Evolutionary conservation across 2,329 filamentous ascomycete species (phyloP).

Genomic region (Boeremia lycopersici): DNA sequence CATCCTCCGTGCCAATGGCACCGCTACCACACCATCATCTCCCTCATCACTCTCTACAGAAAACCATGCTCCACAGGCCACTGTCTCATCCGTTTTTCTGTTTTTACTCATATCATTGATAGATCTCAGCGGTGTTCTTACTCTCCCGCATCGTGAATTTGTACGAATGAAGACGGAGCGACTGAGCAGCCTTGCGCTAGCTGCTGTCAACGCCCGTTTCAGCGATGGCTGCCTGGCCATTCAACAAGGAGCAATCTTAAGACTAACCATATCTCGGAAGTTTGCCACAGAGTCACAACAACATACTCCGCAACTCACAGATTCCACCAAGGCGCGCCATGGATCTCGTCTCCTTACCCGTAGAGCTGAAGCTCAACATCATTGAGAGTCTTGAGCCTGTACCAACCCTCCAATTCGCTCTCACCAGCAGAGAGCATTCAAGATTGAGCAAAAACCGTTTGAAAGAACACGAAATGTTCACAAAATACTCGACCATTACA

Average conservation of each 20-base stretch:
- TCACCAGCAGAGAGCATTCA: slow-evolving; percentile 17
- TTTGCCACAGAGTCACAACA: not conserved
- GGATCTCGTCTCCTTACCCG: slow-evolving; percentile 14
- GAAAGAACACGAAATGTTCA: slow-evolving; percentile 13
- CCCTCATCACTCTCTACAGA: no score
- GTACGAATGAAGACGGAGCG: no score
- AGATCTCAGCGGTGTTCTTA: no score
- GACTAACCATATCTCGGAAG: not conserved
- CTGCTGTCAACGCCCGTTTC: not conserved
- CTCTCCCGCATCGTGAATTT: no score
- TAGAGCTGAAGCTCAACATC: slow-evolving; percentile 20
- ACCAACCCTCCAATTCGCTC: slow-evolving; percentile 19
- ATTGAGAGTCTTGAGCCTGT: slow-evolving; percentile 18
- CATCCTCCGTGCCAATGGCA: no score
- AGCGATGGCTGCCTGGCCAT: not conserved
- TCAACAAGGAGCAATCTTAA: not conserved
- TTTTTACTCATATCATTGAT: no score
- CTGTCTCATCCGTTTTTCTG: no score
- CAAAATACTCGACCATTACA: slow-evolving; percentile 10
- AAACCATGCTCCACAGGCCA: no score
- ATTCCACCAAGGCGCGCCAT: not conserved
- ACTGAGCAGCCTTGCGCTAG: not conserved
- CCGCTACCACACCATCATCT: no score
- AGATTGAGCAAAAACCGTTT: slow-evolving; percentile 9
- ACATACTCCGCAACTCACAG: not conserved